These are phyloP conservation scores for Mycena metata DNA, from an alignment of 768 basidiomycete genomes.

Conservation along the genomic window DNA sequence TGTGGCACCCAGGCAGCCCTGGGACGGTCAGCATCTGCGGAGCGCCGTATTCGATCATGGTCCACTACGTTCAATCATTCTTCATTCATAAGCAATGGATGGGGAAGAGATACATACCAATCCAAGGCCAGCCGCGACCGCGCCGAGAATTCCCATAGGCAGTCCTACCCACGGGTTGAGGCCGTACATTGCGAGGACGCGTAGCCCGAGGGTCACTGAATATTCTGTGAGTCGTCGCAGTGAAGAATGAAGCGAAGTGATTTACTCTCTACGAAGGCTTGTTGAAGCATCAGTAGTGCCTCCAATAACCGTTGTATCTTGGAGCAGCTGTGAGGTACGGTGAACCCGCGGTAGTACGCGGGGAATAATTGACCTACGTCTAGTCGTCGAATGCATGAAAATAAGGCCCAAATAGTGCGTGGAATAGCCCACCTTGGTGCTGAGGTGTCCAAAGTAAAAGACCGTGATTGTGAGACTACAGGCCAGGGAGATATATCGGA, in stretches of 20 bases:
- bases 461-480: conserved; percentile 9
- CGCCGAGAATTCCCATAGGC: not conserved
- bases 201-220: conserved; percentile 25
- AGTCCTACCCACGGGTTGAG: conserved; percentile 9
- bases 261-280: conserved; percentile 23
- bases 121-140: conserved; percentile 17
- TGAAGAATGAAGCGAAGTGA: not conserved
- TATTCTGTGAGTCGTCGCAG: too few relatives aligned
- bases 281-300: conserved; percentile 19
- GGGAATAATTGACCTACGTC: too few relatives aligned
- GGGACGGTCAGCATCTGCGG: conserved; percentile 30
- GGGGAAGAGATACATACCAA: conserved; percentile 10
- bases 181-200: conserved; percentile 32
- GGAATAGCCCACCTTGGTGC: conserved; percentile 10
- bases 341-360: too few relatives aligned
- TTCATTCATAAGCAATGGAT: not conserved
- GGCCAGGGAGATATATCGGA: conserved; percentile 28
- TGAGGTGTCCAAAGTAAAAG: conserved; percentile 29
- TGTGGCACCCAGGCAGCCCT: conserved; percentile 30
- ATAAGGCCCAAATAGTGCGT: too few relatives aligned
- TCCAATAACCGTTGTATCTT: conserved; percentile 28
- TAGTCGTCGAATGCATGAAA: too few relatives aligned
- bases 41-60: conserved; percentile 22
- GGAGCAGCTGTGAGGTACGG: conserved; percentile 7
- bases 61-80: conserved; percentile 23